Conservation (phyloP, 2,329 filamentous ascomycete species). For the Aspergillus spinulosporus region DNA sequence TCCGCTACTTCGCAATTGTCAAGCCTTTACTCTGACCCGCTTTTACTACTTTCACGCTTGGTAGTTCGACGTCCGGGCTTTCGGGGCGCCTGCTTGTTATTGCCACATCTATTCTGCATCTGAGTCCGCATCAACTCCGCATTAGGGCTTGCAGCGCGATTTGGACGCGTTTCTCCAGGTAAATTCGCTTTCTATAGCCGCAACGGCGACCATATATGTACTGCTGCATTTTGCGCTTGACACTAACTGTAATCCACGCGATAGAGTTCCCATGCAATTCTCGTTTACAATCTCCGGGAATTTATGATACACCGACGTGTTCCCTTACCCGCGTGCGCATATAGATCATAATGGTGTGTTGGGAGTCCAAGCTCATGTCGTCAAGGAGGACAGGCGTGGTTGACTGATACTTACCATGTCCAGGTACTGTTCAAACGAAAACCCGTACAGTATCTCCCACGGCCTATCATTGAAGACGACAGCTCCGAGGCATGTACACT, state of each 20-base stretch:
- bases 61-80: neutral
- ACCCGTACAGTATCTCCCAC: slow-evolving; percentile 78
- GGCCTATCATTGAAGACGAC: slow-evolving; percentile 73
- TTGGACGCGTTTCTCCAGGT: slow-evolving; percentile 27
- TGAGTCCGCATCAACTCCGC: slow-evolving; percentile 12
- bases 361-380: slow-evolving; percentile 5
- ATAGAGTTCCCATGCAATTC: slow-evolving; percentile 8
- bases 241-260: neutral
- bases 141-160: slow-evolving; percentile 21
- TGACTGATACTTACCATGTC: slow-evolving; percentile 23
- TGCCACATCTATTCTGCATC: slow-evolving; percentile 13
- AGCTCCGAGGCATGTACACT: slow-evolving; percentile 69
- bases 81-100: slow-evolving; percentile 13
- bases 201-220: neutral
- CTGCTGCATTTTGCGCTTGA: neutral
- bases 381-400: neutral
- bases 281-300: neutral
- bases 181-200: slow-evolving; percentile 10
- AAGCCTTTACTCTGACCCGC: slow-evolving; percentile 18
- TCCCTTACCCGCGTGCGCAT: slow-evolving; percentile 11
- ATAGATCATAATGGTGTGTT: slow-evolving; percentile 35
- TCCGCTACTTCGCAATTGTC: slow-evolving; percentile 14
- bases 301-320: slow-evolving; percentile 32
- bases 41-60: slow-evolving; percentile 1
- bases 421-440: slow-evolving; percentile 97